phyloP scores from a whole-genome alignment of 1,284 basidiomycete species.

The Peniophora sp. region DNA sequence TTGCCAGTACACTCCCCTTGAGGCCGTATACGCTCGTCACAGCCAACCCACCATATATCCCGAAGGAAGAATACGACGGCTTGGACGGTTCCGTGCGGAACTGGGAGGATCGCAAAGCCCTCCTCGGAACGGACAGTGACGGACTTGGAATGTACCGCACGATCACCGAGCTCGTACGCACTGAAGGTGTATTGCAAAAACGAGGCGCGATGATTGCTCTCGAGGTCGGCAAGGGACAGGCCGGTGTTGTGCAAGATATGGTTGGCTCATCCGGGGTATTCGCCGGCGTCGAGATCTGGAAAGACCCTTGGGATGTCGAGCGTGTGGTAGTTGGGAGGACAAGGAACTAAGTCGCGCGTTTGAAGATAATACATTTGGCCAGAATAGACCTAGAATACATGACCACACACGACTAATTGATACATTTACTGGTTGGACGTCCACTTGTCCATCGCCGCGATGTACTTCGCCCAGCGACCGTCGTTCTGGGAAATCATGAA shows the following conservation, averaged over 20 bases:
- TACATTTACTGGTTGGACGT: too few species aligned
- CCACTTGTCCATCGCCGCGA: too few species aligned
- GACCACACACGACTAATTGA: too few species aligned
- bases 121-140: slow-evolving; percentile 60
- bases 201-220: slow-evolving; percentile 54
- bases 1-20: slow-evolving; percentile 23
- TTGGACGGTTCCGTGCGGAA: slow-evolving; percentile 64
- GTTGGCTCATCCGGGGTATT: slow-evolving; percentile 38
- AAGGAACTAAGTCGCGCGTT: too few species aligned
- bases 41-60: slow-evolving; percentile 92
- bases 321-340: slow-evolving; percentile 48
- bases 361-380: too few species aligned
- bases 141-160: slow-evolving; percentile 75
- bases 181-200: slow-evolving; percentile 35
- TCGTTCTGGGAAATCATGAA: too few species aligned
- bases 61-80: slow-evolving; percentile 51
- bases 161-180: slow-evolving; percentile 54
- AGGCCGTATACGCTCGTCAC: slow-evolving; percentile 73
- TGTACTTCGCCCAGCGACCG: too few species aligned
- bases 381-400: too few species aligned
- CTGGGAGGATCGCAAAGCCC: slow-evolving; percentile 75
- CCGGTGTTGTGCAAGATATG: slow-evolving; percentile 49
- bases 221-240: slow-evolving; percentile 77
- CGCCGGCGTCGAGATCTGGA: slow-evolving; percentile 54
- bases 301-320: slow-evolving; percentile 68